phyloP scores from a whole-genome alignment of 1,284 basidiomycete genomes.

The Termitomyces sp. region DNA sequence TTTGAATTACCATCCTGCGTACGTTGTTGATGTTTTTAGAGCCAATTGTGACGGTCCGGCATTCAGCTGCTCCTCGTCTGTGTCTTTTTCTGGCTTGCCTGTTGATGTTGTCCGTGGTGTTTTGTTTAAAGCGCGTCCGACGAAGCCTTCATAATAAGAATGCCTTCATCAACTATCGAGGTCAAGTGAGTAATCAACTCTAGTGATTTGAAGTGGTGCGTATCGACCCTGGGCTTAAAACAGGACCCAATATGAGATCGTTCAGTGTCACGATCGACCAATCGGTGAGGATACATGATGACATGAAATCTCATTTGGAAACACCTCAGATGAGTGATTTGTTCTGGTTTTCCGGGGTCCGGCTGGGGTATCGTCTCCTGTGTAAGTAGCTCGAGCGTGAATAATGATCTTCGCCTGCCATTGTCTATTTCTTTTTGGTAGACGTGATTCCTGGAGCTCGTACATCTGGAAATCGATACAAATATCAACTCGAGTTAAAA shows the following conservation, averaged over 20 bases:
- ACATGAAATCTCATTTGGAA: neutral
- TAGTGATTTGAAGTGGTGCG: no score
- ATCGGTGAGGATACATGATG: neutral
- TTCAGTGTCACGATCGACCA: no score
- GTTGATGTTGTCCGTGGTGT: neutral
- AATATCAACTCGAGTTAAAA: neutral
- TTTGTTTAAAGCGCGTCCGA: no score
- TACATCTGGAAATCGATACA: neutral
- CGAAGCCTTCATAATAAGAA: no score
- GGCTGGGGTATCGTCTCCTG: neutral
- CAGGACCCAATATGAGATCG: no score
- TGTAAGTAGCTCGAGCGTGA: neutral
- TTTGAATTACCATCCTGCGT: no score
- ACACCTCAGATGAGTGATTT: neutral
- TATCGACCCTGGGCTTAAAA: no score
- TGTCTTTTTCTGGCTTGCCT: neutral
- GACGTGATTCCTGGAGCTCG: neutral
- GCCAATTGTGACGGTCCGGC: no score
- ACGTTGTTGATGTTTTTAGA: no score
- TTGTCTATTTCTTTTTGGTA: neutral
- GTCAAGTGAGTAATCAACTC: no score
- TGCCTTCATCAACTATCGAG: no score
- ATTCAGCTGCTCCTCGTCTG: no score
- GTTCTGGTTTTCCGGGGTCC: neutral
- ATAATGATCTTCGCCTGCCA: constrained; percentile 4